Evolutionary conservation across 2,329 filamentous ascomycete species (phyloP).

Genomic region (Paecilomyces dactylethromorphus): DNA sequence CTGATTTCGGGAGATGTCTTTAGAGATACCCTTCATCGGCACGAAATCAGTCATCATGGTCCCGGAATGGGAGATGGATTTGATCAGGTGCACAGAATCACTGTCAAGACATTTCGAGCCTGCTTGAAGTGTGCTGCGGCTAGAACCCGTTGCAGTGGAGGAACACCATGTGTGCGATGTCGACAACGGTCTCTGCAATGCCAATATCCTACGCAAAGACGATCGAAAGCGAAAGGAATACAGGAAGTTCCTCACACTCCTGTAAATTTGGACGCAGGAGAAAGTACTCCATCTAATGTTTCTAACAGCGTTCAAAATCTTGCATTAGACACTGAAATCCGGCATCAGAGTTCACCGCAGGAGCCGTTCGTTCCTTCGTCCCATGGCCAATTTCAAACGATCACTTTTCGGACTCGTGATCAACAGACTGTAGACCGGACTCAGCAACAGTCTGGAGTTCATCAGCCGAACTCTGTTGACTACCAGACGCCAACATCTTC

Average conservation of each 20-base stretch:
- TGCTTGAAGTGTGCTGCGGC: slow-evolving; percentile 34
- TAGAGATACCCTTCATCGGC: slow-evolving; percentile 35
- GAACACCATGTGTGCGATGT: slow-evolving; percentile 30
- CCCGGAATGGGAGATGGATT: slow-evolving; percentile 25
- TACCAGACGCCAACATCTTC: not conserved
- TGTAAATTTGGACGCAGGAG: slow-evolving; percentile 1
- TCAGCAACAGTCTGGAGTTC: not conserved
- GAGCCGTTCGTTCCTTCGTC: not conserved
- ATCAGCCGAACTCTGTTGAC: not conserved
- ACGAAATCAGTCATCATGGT: slow-evolving; percentile 33
- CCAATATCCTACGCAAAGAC: slow-evolving; percentile 33
- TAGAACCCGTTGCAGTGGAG: slow-evolving; percentile 33
- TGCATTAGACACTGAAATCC: not conserved
- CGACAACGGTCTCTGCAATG: slow-evolving; percentile 30
- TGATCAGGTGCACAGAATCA: slow-evolving; percentile 33
- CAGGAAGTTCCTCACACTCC: slow-evolving; percentile 8
- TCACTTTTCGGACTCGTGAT: not conserved
- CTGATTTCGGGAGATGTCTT: not conserved
- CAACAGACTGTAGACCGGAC: not conserved
- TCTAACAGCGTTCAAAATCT: not conserved
- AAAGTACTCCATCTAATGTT: not conserved
- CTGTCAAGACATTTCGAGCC: slow-evolving; percentile 35
- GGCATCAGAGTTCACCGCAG: not conserved
- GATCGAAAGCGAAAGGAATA: slow-evolving; percentile 24
- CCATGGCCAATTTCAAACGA: not conserved